phyloP scores from a whole-genome alignment of 1,284 basidiomycete genomes.

The Marasmius fiardii region DNA sequence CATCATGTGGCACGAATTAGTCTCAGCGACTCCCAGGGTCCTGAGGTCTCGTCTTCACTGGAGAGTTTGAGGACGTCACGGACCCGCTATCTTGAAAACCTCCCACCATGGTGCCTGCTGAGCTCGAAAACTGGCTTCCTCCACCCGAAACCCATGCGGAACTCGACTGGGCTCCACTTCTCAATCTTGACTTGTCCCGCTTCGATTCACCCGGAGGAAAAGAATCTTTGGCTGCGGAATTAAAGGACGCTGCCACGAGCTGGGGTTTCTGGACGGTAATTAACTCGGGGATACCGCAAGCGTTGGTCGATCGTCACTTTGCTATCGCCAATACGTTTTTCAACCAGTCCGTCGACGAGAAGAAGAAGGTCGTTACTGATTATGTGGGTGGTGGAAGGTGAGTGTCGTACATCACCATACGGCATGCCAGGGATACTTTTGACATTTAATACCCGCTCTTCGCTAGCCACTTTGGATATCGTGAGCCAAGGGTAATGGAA shows the following conservation, averaged over 20 bases:
- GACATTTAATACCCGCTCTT: neutral
- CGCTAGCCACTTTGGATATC: neutral
- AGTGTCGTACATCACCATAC: neutral
- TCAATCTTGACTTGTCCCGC: neutral
- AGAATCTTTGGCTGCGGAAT: neutral
- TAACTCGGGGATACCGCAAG: neutral
- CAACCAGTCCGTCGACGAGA: neutral
- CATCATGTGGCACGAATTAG: neutral
- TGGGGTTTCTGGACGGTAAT: conserved; percentile 3
- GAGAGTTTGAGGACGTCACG: neutral
- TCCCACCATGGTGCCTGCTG: neutral
- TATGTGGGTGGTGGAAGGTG: neutral
- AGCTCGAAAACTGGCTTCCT: neutral
- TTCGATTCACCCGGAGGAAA: neutral
- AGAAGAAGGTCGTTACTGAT: neutral
- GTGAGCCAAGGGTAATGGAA: neutral
- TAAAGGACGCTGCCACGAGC: neutral
- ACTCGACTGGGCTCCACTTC: neutral
- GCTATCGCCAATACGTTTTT: neutral
- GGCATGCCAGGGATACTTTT: neutral
- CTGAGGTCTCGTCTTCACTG: neutral
- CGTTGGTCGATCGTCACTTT: neutral
- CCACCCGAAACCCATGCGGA: neutral
- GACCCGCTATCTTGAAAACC: neutral
- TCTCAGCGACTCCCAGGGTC: neutral